Conservation (phyloP, 176 grass and related monocot genomes). For the Aegilops tauschii region DNA sequence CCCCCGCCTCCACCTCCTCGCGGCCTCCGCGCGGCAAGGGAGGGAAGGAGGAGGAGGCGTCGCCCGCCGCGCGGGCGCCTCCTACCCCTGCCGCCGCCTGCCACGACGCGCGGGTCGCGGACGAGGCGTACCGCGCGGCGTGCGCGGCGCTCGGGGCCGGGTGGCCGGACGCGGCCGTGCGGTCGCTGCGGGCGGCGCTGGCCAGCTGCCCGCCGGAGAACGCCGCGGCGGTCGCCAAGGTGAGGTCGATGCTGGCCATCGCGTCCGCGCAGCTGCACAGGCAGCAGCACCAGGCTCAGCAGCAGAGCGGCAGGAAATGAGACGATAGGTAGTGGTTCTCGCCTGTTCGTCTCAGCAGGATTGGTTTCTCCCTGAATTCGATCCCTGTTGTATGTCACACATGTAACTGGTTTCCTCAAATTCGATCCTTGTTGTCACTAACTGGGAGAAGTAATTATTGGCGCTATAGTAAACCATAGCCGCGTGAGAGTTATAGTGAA, state of each 20-base stretch:
- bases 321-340: background rate
- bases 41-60: background rate
- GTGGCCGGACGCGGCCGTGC: conserved; percentile 56
- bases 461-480: background rate
- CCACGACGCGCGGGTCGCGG: conserved; percentile 68
- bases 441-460: background rate
- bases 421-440: background rate
- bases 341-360: background rate
- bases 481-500: background rate
- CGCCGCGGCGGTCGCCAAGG: conserved; percentile 63
- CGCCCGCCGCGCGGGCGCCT: background rate
- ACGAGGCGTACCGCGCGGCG: conserved; percentile 83
- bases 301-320: conserved; percentile 42
- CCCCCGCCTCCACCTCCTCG: conserved; percentile 19
- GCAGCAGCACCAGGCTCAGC: conserved; percentile 54
- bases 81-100: background rate
- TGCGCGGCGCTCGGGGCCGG: conserved; percentile 69
- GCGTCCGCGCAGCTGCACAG: conserved; percentile 84
- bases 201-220: conserved; percentile 87
- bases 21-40: background rate
- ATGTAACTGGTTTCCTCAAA: too few relatives aligned
- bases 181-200: conserved; percentile 68
- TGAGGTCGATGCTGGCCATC: conserved; percentile 76
- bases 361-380: background rate
- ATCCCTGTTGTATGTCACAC: background rate